Percentiles rank a stretch among this genome's conserved stretches.
These are phyloP conservation scores for Hanseniaspora occidentalis DNA, from an alignment of 805 yeast species.

Conservation along the genomic window DNA sequence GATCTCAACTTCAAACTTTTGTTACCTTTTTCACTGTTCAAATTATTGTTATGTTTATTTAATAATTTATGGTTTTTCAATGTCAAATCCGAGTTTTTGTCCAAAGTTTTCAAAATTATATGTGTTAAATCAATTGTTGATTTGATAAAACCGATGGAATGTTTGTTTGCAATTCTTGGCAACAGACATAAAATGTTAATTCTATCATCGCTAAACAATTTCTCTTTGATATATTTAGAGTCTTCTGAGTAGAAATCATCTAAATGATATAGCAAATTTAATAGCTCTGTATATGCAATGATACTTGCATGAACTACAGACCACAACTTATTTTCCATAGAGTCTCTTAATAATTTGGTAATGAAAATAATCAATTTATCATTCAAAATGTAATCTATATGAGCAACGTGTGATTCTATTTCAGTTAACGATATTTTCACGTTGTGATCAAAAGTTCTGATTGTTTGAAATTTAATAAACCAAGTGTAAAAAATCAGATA, in stretches of 20 bases:
- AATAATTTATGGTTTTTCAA: constrained; percentile 29
- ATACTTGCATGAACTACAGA: constrained; percentile 58
- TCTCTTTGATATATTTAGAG: constrained; percentile 43
- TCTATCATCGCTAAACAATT: constrained; percentile 55
- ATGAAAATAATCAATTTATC: constrained; percentile 49
- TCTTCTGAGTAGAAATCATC: constrained; percentile 30
- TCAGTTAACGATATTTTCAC: too few species aligned
- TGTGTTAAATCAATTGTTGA: constrained; percentile 55
- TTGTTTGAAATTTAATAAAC: constrained; percentile 60
- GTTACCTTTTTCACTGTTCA: constrained; percentile 13
- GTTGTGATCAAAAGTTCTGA: constrained; percentile 17
- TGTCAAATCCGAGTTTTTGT: constrained; percentile 43
- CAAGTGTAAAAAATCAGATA: constrained; percentile 57
- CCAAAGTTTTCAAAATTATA: constrained; percentile 53
- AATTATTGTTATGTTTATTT: too few species aligned
- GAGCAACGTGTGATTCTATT: constrained; percentile 22
- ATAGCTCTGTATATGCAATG: constrained; percentile 51
- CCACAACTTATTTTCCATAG: constrained; percentile 34
- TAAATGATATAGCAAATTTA: constrained; percentile 33
- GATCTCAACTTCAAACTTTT: not conserved
- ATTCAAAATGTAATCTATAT: constrained; percentile 44
- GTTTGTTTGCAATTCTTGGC: constrained; percentile 51
- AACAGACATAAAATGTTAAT: constrained; percentile 42
- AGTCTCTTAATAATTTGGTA: constrained; percentile 26
- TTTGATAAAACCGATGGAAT: constrained; percentile 48